Base-by-base conservation (phyloP, 257 asterid species). In the Apocynum venetum region DNA sequence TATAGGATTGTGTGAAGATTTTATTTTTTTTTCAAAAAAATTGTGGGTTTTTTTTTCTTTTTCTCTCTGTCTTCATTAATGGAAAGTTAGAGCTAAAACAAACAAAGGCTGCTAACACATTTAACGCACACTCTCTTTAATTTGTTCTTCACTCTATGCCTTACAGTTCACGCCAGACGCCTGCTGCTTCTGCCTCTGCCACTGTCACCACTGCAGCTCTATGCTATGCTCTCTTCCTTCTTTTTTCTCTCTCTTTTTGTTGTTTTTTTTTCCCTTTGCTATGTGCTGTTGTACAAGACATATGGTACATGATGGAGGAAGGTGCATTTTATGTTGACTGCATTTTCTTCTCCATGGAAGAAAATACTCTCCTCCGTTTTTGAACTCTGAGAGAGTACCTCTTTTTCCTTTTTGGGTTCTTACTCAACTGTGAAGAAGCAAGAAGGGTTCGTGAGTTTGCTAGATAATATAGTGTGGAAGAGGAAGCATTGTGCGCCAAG, bases 101-200 rank as follows among this genome's bases (percentile, higher is more conserved):
- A 68, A n/a, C 79, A 78, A 79, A 67, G 82, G 68, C 80, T 75
- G 77, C 75, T 49, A 68, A 69, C 53, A 69, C 81, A 82, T 82
- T 79, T 72, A 75, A 75, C 81, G 64, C 81, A 19, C 61, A 73
- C 48, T 44, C 76, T 73, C 82, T 79, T 67, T 74, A 73, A 53
- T 80, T 80, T 80, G 83, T 75, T 77, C 72, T 79, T 80, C 83
- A 79, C 85, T 86, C 82, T 74, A 87, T 85, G 88, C 88, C 97
- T 91, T 89, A 75, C 91, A 79, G 85, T 88, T 94, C 97, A 94
- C 98, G 98, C 97, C 89, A 92, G 91, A 94, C 94, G 96, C 96
- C 97, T 94, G 97, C 81, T 82, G 48, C 80, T 77, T 8, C 88
- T 82, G 84, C 80, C 76, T 43, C 84, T 60, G 17, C 66, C 35